Base-by-base conservation (phyloP, 257 asterid genomes). In the Nicotiana tomentosiformis region DNA sequence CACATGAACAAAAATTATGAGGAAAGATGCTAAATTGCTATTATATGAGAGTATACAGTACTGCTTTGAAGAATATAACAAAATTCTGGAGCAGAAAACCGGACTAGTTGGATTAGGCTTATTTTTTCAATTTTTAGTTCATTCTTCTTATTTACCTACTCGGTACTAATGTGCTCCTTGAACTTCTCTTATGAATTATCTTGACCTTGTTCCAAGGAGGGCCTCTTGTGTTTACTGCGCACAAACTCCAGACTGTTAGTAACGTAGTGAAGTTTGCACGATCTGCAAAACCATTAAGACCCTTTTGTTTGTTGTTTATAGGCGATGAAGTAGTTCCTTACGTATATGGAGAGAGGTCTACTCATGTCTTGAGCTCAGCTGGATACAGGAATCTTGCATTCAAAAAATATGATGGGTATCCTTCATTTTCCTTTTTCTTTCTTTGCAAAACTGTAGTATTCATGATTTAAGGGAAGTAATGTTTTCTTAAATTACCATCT, bases 291-390 rank as follows among this genome's bases (percentile, higher is more conserved):
- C 35, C 3, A 62, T 10, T 49, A 46, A 58, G 53, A 84, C 81
- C 61, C 61, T n/a, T 49, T 55, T 84, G 16, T 33, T 35, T 74
- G 83, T 87, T 79, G 86, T 83, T 10, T 68, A 81, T 83, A 93
- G 98, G 93, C 30, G 99, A 95, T 85, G 98, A 95, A 80, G 95
- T 91, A 77, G 94, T 95, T 7, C 99, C 95, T 81, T 92, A 87
- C 86, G 82, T 82, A 70, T 89, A 92, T 4, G 97, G 99, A 49
- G 98, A 95, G 88, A 91, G 79, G 86, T 93, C 98, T 77, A 89
- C 90, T 85, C 90, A 91, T 51, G 83, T 91, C 83, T 86, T 95
- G 91, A 91, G 86, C 94, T 90, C 85, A 70, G 92, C 98, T 79
- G 99, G 99, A 84, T 95, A 93, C 65, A 90, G 89, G 60, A 89